phyloP scores from a whole-genome alignment of 2,329 filamentous ascomycete species.

The Bipolaris sorokiniana region DNA sequence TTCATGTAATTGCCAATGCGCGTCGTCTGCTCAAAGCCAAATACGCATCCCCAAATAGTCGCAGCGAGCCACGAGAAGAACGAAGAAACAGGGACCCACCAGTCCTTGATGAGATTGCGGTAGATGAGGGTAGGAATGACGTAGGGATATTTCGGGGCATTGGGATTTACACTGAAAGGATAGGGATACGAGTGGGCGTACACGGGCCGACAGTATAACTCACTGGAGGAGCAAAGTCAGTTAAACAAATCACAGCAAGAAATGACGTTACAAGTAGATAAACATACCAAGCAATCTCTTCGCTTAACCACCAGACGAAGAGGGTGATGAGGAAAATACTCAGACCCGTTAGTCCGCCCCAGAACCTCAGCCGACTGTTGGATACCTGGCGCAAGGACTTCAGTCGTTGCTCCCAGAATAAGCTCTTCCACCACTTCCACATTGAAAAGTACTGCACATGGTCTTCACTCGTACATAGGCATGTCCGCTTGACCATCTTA shows the following conservation, averaged over 20 bases:
- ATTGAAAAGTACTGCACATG: constrained; percentile 20
- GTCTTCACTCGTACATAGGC: constrained; percentile 26
- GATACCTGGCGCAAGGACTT: constrained; percentile 23
- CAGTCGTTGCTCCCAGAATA: constrained; percentile 37
- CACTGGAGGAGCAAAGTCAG: constrained; percentile 31
- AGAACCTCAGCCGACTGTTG: constrained; percentile 18
- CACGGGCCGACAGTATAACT: constrained; percentile 59
- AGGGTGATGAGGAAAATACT: constrained; percentile 51
- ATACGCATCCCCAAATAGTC: constrained; percentile 12
- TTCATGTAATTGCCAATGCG: constrained; percentile 3
- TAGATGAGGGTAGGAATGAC: constrained; percentile 63
- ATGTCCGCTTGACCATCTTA: constrained; percentile 22
- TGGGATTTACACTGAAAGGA: constrained; percentile 57
- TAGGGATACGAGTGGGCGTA: constrained; percentile 55
- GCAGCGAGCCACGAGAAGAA: constrained; percentile 28
- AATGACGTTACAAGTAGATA: not conserved
- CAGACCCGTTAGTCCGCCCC: constrained; percentile 48
- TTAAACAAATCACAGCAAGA: not conserved
- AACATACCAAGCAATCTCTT: constrained; percentile 55
- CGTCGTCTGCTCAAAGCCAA: constrained; percentile 17
- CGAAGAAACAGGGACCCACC: constrained; percentile 44
- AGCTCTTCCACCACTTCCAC: constrained; percentile 31
- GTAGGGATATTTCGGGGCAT: constrained; percentile 62
- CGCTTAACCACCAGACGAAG: constrained; percentile 57
- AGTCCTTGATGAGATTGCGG: constrained; percentile 43